Base-by-base conservation (phyloP, 345 rosid species). In the Heritiera fomes region DNA sequence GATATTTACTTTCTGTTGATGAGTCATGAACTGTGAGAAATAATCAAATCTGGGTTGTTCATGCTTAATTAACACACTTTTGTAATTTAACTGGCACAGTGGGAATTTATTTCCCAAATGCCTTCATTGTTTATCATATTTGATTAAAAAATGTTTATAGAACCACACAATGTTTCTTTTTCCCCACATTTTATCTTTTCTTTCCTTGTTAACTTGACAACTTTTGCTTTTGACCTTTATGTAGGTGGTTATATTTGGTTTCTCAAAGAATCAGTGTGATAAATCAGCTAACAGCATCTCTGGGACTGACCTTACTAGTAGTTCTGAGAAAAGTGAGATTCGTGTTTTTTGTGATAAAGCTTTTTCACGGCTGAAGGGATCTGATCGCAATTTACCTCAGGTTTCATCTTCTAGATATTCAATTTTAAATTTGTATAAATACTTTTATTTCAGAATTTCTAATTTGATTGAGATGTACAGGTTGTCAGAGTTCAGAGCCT, bases 371-470 rank as follows among this genome's bases (percentile, higher is more conserved):
- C 78, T 95, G 61, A 95, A 94, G 90, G 99, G 98, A 71, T 95
- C 99, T 79, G 99, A 95, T 82, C 87, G 97, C 72, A 88, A 87
- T 83, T 90, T 95, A 81, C 99, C 99, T 59, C 99, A 95, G 99
- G 98, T 95, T 58, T 87, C 86, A 45, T 41, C 30, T 41, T 46
- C 50, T 64, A 40, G 28, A 50, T 38, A 13, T 49, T 58, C 80
- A 74, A 28, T 79, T 62, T 56, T 75, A 64, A 61, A 64, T 38
- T 80, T 63, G 17, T 78, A n/a, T 65, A 55, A 65, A 68, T 12
- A 69, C 30, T 4, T 79, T 58, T 82, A 75, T 80, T 75, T 79
- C 70, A 23, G 69, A 79, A 67, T 18, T 63, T 70, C 67, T 74
- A 72, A 85, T 79, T 84, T 83, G 73, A 69, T 79, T 23, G 28